Evolutionary conservation across 2,329 filamentous ascomycete species (phyloP).

Genomic region (Ceratocystis destructans): DNA sequence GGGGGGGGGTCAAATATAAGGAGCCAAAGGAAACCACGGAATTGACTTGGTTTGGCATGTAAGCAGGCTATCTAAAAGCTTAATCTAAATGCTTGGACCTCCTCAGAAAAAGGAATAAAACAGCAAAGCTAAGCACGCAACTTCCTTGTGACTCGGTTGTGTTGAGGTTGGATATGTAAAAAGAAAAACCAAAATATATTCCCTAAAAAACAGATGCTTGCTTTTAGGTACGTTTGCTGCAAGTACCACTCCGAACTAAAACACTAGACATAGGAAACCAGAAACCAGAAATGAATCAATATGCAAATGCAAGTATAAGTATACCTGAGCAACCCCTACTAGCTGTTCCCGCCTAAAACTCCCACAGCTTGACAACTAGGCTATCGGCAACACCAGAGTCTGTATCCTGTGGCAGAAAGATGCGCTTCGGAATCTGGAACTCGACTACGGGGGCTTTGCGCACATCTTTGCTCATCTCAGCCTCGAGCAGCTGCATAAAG

Average conservation of each 20-base stretch:
- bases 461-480: constrained; percentile 68
- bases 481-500: constrained; percentile 57
- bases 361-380: constrained; percentile 47
- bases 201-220: background rate
- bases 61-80: background rate
- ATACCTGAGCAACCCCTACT: background rate
- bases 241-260: background rate
- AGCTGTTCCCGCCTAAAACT: constrained; percentile 30
- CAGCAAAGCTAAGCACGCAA: background rate
- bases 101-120: background rate
- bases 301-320: background rate
- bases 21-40: background rate
- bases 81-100: background rate
- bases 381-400: constrained; percentile 37
- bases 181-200: background rate
- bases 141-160: background rate
- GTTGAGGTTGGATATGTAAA: background rate
- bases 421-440: constrained; percentile 80
- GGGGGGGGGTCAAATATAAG: background rate
- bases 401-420: constrained; percentile 47
- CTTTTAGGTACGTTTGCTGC: background rate
- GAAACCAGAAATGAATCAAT: background rate
- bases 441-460: constrained; percentile 83
- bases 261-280: background rate
- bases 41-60: background rate